Conservation (phyloP, 192 early-diverging fungal genomes). For the Backusella tarrabulga region DNA sequence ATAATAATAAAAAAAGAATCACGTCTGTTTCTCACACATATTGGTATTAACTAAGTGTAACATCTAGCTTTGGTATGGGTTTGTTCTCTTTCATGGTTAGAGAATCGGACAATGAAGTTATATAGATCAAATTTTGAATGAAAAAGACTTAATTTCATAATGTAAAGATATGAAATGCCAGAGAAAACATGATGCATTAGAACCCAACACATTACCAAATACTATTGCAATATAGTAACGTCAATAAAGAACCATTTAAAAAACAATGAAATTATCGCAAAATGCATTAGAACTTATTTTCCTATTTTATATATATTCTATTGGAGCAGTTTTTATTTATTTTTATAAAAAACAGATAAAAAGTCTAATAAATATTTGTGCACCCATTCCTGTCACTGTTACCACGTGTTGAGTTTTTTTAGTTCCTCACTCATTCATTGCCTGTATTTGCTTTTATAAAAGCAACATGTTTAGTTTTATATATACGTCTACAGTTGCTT, state of each 20-base stretch:
- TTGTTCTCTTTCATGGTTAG: neutral
- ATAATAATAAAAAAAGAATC: neutral
- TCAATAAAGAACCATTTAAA: neutral
- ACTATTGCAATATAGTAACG: neutral
- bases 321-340: neutral
- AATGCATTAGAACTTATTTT: neutral
- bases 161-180: neutral
- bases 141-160: neutral
- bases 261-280: neutral
- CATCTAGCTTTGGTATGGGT: neutral
- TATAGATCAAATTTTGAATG: neutral
- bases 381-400: constrained; percentile 2
- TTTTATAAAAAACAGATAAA: neutral
- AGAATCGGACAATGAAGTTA: neutral
- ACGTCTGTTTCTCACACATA: neutral
- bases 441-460: neutral
- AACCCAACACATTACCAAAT: neutral
- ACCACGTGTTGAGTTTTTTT: constrained; percentile 2
- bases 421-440: neutral
- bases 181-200: neutral
- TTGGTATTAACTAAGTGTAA: neutral
- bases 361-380: constrained; percentile 6
- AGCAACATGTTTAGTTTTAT: neutral
- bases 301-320: constrained; percentile 2
- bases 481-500: neutral